A percentile compares a stretch with the other conserved stretches of the same genome.
These are phyloP conservation scores for Cucurbita maxima DNA, from an alignment of 306 rosid genomes.

Conservation along the genomic window DNA sequence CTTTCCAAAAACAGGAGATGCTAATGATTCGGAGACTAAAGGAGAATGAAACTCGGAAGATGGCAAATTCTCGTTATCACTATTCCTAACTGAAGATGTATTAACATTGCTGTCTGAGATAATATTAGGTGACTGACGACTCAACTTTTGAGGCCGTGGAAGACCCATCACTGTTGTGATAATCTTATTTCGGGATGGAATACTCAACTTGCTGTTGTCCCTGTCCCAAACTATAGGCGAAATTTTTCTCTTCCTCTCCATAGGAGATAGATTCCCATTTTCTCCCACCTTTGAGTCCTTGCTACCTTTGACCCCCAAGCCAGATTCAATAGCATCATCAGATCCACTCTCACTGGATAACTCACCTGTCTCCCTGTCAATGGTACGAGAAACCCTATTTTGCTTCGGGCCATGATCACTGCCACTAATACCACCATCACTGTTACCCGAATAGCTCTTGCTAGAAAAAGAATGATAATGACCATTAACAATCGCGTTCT, in stretches of 20 bases:
- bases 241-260: constrained; percentile 52
- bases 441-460: constrained; percentile 50
- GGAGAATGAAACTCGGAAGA: constrained; percentile 15
- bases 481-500: constrained; percentile 39
- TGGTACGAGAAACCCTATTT: constrained; percentile 32
- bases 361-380: constrained; percentile 88
- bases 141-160: constrained; percentile 52
- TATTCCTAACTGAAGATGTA: constrained; percentile 22
- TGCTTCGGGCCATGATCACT: constrained; percentile 34
- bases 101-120: constrained; percentile 26
- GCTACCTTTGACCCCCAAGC: constrained; percentile 18
- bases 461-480: constrained; percentile 35
- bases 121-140: constrained; percentile 29
- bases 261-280: constrained; percentile 28
- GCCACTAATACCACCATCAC: neutral
- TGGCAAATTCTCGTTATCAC: constrained; percentile 15
- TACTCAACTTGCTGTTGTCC: constrained; percentile 24
- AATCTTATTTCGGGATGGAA: constrained; percentile 16
- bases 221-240: constrained; percentile 51
- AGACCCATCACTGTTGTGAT: constrained; percentile 7
- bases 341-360: constrained; percentile 91
- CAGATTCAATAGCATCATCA: constrained; percentile 71
- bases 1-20: constrained; percentile 5
- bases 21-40: constrained; percentile 5
- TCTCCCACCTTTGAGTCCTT: constrained; percentile 26